Conservation (phyloP, 1,139 yeast species). For the Sugiyamaella castrensis region DNA sequence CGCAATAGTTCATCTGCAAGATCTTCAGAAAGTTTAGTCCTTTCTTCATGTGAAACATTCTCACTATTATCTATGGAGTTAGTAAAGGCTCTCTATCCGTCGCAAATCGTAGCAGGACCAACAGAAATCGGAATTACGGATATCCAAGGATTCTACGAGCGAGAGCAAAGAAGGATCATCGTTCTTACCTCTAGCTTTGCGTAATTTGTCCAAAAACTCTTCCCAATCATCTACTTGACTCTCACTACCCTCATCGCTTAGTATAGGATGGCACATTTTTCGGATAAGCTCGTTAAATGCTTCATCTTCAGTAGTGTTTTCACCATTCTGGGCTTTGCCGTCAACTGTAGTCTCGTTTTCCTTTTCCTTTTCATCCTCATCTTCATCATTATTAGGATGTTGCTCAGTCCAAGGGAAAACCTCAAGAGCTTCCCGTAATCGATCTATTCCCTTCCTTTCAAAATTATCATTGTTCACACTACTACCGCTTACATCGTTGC, state of each 20-base stretch:
- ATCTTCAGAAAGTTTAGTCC: slow-evolving; percentile 29
- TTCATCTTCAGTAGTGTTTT: slow-evolving; percentile 2
- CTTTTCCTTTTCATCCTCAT: slow-evolving; percentile 5
- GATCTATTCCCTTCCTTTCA: slow-evolving; percentile 23
- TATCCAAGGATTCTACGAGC: background rate
- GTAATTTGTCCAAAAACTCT: slow-evolving; percentile 26
- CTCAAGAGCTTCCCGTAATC: slow-evolving; percentile 33
- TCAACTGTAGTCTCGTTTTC: background rate
- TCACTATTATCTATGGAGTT: slow-evolving; percentile 12
- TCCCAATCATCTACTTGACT: slow-evolving; percentile 29
- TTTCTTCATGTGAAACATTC: slow-evolving; percentile 27
- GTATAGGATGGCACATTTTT: slow-evolving; percentile 17
- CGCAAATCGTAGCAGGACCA: slow-evolving; percentile 7
- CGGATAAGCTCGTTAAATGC: slow-evolving; percentile 12
- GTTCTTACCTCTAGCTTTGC: slow-evolving; percentile 23
- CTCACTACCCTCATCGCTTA: slow-evolving; percentile 15
- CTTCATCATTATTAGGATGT: background rate
- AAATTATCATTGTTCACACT: slow-evolving; percentile 9
- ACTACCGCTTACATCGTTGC: slow-evolving; percentile 15
- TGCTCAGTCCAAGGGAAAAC: slow-evolving; percentile 25
- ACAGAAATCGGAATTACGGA: no score
- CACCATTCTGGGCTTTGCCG: slow-evolving; percentile 1
- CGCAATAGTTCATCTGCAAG: slow-evolving; percentile 30
- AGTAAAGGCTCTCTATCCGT: slow-evolving; percentile 4
- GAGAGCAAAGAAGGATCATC: background rate